phyloP scores from a whole-genome alignment of 2,329 filamentous ascomycete genomes.

The Aotearoamyces nothofagi region DNA sequence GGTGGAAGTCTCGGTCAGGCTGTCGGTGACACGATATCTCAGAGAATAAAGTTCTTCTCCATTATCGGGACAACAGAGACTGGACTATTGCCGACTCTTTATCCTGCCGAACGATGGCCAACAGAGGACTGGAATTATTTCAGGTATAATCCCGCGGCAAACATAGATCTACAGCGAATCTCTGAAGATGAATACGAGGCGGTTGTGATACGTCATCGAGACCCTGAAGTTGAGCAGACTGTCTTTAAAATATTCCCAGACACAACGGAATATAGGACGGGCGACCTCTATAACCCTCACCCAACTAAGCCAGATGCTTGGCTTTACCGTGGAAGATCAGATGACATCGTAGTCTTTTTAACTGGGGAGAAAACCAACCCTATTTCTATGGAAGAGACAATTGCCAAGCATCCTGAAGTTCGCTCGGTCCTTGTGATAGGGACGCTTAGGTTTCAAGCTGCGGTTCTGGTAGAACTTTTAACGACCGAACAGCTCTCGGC shows the following conservation, averaged over 20 bases:
- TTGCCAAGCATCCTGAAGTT: constrained; percentile 20
- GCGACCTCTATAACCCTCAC: constrained; percentile 22
- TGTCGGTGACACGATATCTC: background rate
- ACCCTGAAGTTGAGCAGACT: constrained; percentile 9
- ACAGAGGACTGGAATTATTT: background rate
- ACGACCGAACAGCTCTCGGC: background rate
- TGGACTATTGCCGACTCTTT: background rate
- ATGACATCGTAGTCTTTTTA: constrained; percentile 25
- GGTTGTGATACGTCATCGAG: constrained; percentile 8
- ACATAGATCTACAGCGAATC: background rate
- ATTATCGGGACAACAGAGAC: background rate
- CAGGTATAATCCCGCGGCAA: background rate
- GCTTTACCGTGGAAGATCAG: constrained; percentile 20
- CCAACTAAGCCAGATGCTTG: constrained; percentile 20
- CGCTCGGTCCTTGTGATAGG: constrained; percentile 19
- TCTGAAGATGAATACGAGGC: constrained; percentile 10
- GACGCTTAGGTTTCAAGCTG: constrained; percentile 6
- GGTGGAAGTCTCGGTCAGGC: background rate
- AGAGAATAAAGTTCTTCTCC: background rate
- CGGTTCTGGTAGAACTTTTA: background rate
- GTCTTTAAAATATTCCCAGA: constrained; percentile 22
- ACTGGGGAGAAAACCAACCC: constrained; percentile 29
- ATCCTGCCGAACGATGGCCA: too few relatives aligned
- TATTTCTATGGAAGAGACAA: constrained; percentile 20
- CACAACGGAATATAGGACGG: constrained; percentile 17